phyloP scores from a whole-genome alignment of 2,329 filamentous ascomycete species.

The Neonectria magnoliae region DNA sequence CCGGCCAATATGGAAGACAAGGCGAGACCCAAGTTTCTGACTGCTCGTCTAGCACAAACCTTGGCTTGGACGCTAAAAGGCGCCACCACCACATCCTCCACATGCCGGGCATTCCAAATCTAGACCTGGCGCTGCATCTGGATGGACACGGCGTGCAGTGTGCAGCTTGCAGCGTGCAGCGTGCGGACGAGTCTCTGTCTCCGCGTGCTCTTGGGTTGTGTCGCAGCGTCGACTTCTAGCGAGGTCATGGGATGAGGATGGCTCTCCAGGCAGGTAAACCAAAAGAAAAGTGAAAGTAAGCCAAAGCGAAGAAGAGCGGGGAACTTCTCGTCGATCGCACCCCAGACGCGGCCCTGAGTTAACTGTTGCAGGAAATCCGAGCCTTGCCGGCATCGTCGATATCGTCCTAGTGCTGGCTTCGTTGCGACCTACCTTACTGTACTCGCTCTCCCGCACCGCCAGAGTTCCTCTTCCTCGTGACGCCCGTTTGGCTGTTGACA shows the following conservation, averaged over 20 bases:
- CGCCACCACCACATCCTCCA: conserved; percentile 16
- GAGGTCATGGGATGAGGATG: conserved; percentile 17
- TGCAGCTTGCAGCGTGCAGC: conserved; percentile 2
- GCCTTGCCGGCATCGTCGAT: conserved; percentile 32
- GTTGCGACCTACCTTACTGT: background rate
- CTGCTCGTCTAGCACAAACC: background rate
- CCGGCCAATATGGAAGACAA: background rate
- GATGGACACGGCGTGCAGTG: background rate
- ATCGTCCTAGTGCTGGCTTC: conserved; percentile 31
- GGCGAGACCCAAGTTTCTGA: background rate
- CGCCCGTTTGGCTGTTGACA: background rate
- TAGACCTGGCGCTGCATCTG: conserved; percentile 1
- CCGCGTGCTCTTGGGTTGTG: background rate
- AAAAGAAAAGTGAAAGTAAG: background rate
- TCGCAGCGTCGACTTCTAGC: background rate
- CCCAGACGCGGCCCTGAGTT: conserved; percentile 35
- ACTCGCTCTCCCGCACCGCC: background rate
- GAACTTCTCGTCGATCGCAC: conserved; percentile 19
- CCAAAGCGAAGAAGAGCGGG: background rate
- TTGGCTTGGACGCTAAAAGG: conserved; percentile 21
- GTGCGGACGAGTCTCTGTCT: background rate
- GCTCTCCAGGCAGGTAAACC: background rate
- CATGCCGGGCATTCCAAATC: conserved; percentile 21
- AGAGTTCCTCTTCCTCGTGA: conserved; percentile 10
- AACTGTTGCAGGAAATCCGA: conserved; percentile 38